These are phyloP conservation scores for Bonnemaisonia californica DNA, from an alignment of 31 red algal genomes.

Conservation along the genomic window DNA sequence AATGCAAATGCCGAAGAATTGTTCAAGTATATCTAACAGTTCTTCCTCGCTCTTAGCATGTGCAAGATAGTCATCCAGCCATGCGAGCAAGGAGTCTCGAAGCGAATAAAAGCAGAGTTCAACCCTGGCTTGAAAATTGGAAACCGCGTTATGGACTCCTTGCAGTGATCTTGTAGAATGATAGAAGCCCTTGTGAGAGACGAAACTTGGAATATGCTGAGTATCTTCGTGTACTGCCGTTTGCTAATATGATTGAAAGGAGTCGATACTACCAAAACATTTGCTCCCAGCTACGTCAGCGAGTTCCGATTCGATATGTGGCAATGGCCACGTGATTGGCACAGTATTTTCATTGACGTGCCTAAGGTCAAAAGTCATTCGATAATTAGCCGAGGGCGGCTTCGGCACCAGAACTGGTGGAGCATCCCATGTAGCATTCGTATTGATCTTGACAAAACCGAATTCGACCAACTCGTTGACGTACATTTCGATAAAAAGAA, in stretches of 20 bases:
- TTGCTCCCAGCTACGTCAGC: constrained; percentile 22
- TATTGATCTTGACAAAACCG: constrained; percentile 1
- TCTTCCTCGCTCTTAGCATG: background rate
- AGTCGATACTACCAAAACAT: constrained; percentile 27
- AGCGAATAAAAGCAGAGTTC: constrained; percentile 21
- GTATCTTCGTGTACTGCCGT: background rate
- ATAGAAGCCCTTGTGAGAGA: background rate
- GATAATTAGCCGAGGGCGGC: constrained; percentile 12
- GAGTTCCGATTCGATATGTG: constrained; percentile 22
- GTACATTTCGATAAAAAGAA: background rate
- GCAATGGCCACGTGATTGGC: constrained; percentile 11
- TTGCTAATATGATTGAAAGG: constrained; percentile 16
- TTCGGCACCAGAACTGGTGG: constrained; percentile 20
- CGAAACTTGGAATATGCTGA: background rate
- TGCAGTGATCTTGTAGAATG: background rate
- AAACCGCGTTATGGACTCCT: constrained; percentile 3
- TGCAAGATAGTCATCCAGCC: background rate
- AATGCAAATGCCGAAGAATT: background rate
- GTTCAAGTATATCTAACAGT: background rate
- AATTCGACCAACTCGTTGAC: background rate
- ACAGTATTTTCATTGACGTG: constrained; percentile 13
- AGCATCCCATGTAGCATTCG: background rate
- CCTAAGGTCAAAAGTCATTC: constrained; percentile 55
- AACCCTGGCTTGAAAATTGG: constrained; percentile 32
- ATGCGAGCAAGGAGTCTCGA: constrained; percentile 5